Conservation (phyloP, 306 rosid genomes). For the Quercus alba region DNA sequence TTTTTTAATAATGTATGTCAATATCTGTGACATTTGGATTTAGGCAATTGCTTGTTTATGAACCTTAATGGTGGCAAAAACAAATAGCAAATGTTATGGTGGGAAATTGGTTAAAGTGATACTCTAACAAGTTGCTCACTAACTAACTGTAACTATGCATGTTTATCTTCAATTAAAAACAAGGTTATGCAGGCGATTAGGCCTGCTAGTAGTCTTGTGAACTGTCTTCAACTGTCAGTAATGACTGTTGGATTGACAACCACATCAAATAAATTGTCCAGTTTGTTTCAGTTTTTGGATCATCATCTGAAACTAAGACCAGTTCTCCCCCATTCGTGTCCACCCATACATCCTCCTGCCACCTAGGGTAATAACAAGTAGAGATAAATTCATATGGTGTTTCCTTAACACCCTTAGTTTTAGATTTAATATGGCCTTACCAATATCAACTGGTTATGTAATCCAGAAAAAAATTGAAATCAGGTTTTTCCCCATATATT, state of each 20-base stretch:
- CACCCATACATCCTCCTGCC: background rate
- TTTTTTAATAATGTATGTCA: too few species aligned
- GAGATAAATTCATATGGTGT: background rate
- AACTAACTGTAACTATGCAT: too few species aligned
- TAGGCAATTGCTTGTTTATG: too few species aligned
- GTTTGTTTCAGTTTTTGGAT: background rate
- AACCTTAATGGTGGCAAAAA: too few species aligned
- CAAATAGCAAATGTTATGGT: too few species aligned
- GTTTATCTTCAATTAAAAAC: too few species aligned
- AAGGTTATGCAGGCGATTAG: too few species aligned
- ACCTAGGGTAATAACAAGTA: background rate
- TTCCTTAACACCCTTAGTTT: background rate
- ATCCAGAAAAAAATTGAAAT: background rate
- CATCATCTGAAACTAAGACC: background rate
- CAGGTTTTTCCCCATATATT: background rate
- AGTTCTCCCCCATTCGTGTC: background rate
- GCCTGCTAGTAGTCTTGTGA: too few species aligned
- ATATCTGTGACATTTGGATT: too few species aligned
- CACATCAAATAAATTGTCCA: background rate
- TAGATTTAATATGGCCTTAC: background rate
- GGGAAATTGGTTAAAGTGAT: too few species aligned
- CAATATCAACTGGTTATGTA: background rate
- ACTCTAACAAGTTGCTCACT: too few species aligned
- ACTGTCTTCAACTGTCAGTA: too few species aligned
- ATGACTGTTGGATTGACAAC: background rate